Percentiles rank a stretch among this genome's conserved stretches.
Conservation (phyloP, 805 yeast species). For the Kregervanrija pseudodelftensis region DNA sequence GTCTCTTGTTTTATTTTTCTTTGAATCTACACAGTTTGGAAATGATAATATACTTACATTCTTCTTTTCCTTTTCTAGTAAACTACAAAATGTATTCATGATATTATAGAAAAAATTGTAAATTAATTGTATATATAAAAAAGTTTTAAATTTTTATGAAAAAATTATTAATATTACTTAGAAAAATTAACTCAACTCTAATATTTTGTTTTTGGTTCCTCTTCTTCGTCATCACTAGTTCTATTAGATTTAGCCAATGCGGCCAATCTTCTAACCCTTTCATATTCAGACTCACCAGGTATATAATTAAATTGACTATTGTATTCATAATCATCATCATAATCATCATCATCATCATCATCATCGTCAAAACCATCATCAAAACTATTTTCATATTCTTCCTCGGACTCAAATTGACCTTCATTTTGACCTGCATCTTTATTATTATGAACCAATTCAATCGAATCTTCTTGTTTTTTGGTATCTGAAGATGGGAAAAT, state of each 20-base stretch:
- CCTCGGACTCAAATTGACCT: slow-evolving; percentile 11
- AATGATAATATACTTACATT: too few relatives aligned
- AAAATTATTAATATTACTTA: neutral
- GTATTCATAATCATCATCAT: slow-evolving; percentile 10
- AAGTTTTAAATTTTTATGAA: neutral
- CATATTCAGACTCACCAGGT: slow-evolving; percentile 18
- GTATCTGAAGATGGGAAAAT: slow-evolving; percentile 6
- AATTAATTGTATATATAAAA: neutral
- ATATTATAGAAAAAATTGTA: too few relatives aligned
- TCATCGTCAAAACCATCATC: slow-evolving; percentile 20
- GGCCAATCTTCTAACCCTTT: slow-evolving; percentile 24
- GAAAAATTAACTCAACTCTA: neutral
- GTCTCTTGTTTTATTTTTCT: too few relatives aligned
- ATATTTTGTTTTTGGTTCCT: slow-evolving; percentile 14
- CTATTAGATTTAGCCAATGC: slow-evolving; percentile 23
- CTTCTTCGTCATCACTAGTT: slow-evolving; percentile 33
- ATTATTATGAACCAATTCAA: neutral
- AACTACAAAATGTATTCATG: too few relatives aligned
- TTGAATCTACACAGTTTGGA: too few relatives aligned
- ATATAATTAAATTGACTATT: slow-evolving; percentile 8
- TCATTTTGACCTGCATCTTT: slow-evolving; percentile 8
- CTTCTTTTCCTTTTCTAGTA: too few relatives aligned
- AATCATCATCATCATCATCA: slow-evolving; percentile 15
- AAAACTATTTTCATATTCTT: slow-evolving; percentile 13
- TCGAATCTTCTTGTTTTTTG: neutral